Percentiles rank a stretch among this genome's conserved stretches.
Conservation (phyloP, 345 rosid species). For the Eucalyptus viminalis region DNA sequence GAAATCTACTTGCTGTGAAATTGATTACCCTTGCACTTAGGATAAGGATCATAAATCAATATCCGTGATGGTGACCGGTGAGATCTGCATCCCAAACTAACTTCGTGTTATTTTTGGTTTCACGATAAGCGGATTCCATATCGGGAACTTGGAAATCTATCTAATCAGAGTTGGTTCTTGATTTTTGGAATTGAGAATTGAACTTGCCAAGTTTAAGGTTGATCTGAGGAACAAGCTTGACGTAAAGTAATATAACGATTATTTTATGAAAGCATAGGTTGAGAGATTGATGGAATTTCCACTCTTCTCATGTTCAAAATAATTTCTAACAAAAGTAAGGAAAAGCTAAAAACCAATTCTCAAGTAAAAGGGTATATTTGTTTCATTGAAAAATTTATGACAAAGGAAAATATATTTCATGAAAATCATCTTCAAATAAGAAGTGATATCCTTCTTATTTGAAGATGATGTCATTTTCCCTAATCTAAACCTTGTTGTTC, state of each 20-base stretch:
- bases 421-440: no score
- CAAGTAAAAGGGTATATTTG: rapidly evolving
- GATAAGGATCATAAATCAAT: background rate
- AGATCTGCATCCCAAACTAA: background rate
- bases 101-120: background rate
- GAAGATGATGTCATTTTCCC: no score
- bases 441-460: no score
- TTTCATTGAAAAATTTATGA: background rate
- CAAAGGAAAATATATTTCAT: no score
- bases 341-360: background rate
- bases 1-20: no score
- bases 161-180: rapidly evolving
- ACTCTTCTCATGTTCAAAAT: background rate
- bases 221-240: background rate
- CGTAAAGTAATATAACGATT: background rate
- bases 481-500: no score
- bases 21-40: background rate
- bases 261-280: background rate
- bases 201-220: rapidly evolving
- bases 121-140: rapidly evolving
- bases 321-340: background rate
- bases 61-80: background rate
- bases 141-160: rapidly evolving
- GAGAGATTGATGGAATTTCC: background rate
- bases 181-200: background rate